Percentiles rank a stretch among this genome's conserved stretches.
Evolutionary conservation across 805 yeast genomes (phyloP).

Genomic region (Yarrowia alimentaria): DNA sequence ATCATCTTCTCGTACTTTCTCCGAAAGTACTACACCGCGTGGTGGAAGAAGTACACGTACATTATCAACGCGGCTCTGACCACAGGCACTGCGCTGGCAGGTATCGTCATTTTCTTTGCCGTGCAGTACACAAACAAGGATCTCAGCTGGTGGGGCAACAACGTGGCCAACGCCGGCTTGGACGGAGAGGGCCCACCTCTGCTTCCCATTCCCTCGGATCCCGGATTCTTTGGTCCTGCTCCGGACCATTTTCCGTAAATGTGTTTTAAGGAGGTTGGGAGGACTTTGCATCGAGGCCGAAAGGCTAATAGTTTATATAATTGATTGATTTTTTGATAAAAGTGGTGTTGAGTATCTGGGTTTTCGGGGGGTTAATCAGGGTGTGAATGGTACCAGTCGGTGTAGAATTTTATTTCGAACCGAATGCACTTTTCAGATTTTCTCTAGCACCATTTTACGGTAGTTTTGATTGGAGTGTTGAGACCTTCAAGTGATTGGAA

Average conservation of each 20-base stretch:
- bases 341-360: too few species aligned
- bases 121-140: constrained; percentile 42
- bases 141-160: constrained; percentile 54
- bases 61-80: constrained; percentile 49
- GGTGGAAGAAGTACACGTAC: constrained; percentile 58
- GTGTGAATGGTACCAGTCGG: too few species aligned
- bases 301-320: too few species aligned
- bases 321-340: too few species aligned
- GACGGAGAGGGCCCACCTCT: constrained; percentile 31
- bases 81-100: constrained; percentile 52
- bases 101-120: constrained; percentile 47
- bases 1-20: constrained; percentile 48
- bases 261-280: not conserved
- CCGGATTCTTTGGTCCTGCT: constrained; percentile 31
- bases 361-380: too few species aligned
- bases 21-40: constrained; percentile 44
- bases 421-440: too few species aligned
- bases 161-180: constrained; percentile 34
- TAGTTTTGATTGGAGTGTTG: too few species aligned
- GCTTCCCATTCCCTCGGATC: constrained; percentile 27
- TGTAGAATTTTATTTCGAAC: too few species aligned
- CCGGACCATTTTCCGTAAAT: constrained; percentile 31
- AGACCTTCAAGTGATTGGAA: too few species aligned
- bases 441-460: too few species aligned
- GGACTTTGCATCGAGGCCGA: too few species aligned